Conservation (phyloP, 1,284 basidiomycete species). For the Cystobasidium pallidum region DNA sequence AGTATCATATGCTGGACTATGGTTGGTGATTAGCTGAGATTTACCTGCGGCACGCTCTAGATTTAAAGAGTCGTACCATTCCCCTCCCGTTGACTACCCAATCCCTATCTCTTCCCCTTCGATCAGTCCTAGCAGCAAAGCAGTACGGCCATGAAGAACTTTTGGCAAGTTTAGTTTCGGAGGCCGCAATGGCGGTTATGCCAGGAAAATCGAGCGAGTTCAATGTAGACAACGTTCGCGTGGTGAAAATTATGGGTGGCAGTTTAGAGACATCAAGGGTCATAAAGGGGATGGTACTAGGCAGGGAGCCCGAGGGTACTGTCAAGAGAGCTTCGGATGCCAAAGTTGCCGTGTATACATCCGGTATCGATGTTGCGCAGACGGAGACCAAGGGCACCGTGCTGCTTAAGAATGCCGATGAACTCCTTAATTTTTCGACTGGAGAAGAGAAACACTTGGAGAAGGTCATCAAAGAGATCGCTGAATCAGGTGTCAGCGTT, state of each 20-base stretch:
- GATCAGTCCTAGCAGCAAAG: slow-evolving; percentile 92
- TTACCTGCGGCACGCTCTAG: slow-evolving; percentile 40
- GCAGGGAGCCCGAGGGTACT: slow-evolving; percentile 86
- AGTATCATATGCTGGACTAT: neutral
- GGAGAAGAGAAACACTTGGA: slow-evolving; percentile 96
- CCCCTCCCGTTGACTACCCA: slow-evolving; percentile 76
- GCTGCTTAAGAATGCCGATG: slow-evolving; percentile 90
- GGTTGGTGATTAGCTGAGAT: neutral
- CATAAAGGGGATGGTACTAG: slow-evolving; percentile 97
- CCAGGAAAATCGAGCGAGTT: slow-evolving; percentile 66
- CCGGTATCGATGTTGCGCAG: slow-evolving; percentile 87
- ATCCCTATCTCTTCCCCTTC: slow-evolving; percentile 79
- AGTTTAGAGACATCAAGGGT: slow-evolving; percentile 80
- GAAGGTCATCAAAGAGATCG: slow-evolving; percentile 95
- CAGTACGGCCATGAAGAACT: slow-evolving; percentile 92
- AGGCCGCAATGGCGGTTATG: slow-evolving; percentile 78
- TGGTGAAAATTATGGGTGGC: slow-evolving; percentile 98
- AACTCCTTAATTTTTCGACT: slow-evolving; percentile 92
- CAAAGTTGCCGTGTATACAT: slow-evolving; percentile 94
- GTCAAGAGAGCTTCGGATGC: slow-evolving; percentile 79
- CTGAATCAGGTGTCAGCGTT: slow-evolving; percentile 90
- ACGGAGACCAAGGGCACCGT: slow-evolving; percentile 99
- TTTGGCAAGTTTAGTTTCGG: slow-evolving; percentile 82
- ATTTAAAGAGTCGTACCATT: slow-evolving; percentile 60
- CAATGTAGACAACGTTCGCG: slow-evolving; percentile 96